Base-by-base conservation (phyloP, 1,284 basidiomycete genomes). In the Pseudozyma tsukubaensis region DNA sequence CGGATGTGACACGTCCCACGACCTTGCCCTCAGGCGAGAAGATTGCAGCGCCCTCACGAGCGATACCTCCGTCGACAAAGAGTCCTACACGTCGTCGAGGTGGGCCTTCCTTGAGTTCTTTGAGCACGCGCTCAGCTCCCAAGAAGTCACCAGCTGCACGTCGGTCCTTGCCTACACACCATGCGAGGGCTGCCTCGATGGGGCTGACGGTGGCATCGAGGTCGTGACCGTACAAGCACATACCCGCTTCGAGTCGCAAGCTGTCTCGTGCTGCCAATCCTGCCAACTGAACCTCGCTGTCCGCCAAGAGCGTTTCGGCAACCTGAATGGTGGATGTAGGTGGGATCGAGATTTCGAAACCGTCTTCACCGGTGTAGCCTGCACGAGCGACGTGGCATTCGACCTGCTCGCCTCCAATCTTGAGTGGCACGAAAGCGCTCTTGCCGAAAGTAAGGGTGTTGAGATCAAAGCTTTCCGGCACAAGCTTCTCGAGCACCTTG, bases 311-410 rank as follows among this genome's bases (percentile, higher is more conserved):
- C 18, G 92, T 85, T 42, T 89, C 87, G 0, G 94, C 91, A 45
- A 96, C 88, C 7, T 89, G 88, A 8, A 90, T 87, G 0, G 94
- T 91, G 50, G 91, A 87, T 11, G 88, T 87, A 1, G 93, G 92
- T 1, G 94, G 93, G 49, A 97, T 92, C 3, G 94, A 97, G 79
- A 98, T 94, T 47, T 99, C 96, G 76, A 99, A 98, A 0, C 96
- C 97, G 85, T 99, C 96, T 86, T 99, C 97, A 36, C 97, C 96
- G 0, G 97, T 99, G 86, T 99, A 99, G 4, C 97, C 96, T 21
- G 94, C 94, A n/a, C 96, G 90, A 10, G 94, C 93, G 37, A 99
- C 90, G 84, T 98, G 97, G 29, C 85, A 84, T n/a, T 79, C 55
- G 21, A 63, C 94, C 45, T 71, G 42, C 18, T 72, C 45, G 10